Percentiles rank a stretch among this genome's conserved stretches.
These are phyloP conservation scores for Talaromyces adpressus DNA, from an alignment of 495 filamentous ascomycete species.

Conservation along the genomic window DNA sequence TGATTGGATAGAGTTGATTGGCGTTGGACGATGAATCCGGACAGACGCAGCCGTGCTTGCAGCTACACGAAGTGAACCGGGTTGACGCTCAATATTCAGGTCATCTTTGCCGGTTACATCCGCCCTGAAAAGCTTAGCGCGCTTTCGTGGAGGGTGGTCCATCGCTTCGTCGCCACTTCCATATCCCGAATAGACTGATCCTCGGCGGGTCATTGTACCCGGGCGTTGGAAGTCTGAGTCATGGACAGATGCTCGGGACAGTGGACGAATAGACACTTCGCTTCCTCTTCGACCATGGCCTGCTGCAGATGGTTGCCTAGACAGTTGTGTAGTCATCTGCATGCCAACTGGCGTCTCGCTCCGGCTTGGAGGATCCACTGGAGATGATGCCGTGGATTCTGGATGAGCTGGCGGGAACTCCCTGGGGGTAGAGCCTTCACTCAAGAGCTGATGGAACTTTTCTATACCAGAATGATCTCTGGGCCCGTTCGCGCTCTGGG, in stretches of 20 bases:
- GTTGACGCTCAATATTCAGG: slow-evolving; percentile 57
- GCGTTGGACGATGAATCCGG: slow-evolving; percentile 73
- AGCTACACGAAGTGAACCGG: slow-evolving; percentile 77
- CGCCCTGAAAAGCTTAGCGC: slow-evolving; percentile 63
- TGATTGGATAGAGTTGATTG: slow-evolving; percentile 45
- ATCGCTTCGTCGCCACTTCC: slow-evolving; percentile 61
- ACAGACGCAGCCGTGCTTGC: slow-evolving; percentile 84
- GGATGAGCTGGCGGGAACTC: slow-evolving; percentile 24
- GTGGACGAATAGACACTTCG: slow-evolving; percentile 34
- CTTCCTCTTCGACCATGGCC: slow-evolving; percentile 16
- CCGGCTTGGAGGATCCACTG: slow-evolving; percentile 24
- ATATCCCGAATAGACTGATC: slow-evolving; percentile 51
- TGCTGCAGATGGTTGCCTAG: slow-evolving; percentile 12
- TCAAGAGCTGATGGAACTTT: slow-evolving; percentile 42
- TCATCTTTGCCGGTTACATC: slow-evolving; percentile 60
- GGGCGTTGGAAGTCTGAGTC: slow-evolving; percentile 29
- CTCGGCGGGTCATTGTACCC: slow-evolving; percentile 23
- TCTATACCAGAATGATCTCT: slow-evolving; percentile 50
- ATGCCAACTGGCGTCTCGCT: slow-evolving; percentile 29
- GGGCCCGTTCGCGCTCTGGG: slow-evolving; percentile 27
- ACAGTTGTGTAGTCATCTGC: slow-evolving; percentile 17
- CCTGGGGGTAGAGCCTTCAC: slow-evolving; percentile 36
- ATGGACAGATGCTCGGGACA: slow-evolving; percentile 41
- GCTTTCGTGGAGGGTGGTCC: slow-evolving; percentile 57
- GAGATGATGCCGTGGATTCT: slow-evolving; percentile 33